Percentiles rank a stretch among this genome's conserved stretches.
Evolutionary conservation across 139 green algal species (phyloP).

Genomic region (Edaphochlamys debaryana): DNA sequence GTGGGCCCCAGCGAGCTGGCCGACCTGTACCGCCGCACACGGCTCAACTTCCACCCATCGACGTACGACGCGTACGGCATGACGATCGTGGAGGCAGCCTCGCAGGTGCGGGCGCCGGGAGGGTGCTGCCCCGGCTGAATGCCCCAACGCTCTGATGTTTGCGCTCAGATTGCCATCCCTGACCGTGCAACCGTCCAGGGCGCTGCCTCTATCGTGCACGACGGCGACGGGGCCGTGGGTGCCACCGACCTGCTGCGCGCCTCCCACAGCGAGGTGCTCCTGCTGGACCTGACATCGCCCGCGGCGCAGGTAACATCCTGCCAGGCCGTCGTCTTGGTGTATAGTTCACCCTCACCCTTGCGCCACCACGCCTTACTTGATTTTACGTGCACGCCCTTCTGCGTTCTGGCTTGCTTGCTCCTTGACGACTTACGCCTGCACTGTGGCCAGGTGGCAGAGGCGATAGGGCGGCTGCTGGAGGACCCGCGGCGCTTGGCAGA

Average conservation of each 20-base stretch:
- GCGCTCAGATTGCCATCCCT: no score
- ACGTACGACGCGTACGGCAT: conserved; percentile 85
- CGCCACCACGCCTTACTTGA: no score
- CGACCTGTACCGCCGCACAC: conserved; percentile 64
- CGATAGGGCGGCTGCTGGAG: conserved; percentile 38
- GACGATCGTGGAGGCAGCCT: conserved; percentile 90
- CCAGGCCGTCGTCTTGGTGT: no score
- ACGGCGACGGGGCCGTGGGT: conserved; percentile 59
- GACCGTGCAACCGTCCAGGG: conserved; percentile 53
- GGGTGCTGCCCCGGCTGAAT: no score
- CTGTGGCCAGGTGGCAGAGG: conserved; percentile 44
- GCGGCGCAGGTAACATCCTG: no score
- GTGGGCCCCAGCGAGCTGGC: conserved; percentile 71
- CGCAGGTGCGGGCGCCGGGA: conserved; percentile 60
- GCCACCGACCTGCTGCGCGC: conserved; percentile 69
- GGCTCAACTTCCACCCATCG: conserved; percentile 88
- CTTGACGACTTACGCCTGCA: no score
- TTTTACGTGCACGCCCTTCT: no score
- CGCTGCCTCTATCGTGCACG: conserved; percentile 72
- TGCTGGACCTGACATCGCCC: conserved; percentile 45
- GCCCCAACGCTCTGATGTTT: no score
- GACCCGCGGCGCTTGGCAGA: background rate
- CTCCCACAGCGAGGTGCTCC: conserved; percentile 59
- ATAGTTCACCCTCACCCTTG: no score
- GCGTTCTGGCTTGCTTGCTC: no score